A percentile compares a stretch with the other conserved stretches of the same genome.
These are phyloP conservation scores for Ceratocystis eucalypticola DNA, from an alignment of 2,329 filamentous ascomycete genomes.

Conservation along the genomic window DNA sequence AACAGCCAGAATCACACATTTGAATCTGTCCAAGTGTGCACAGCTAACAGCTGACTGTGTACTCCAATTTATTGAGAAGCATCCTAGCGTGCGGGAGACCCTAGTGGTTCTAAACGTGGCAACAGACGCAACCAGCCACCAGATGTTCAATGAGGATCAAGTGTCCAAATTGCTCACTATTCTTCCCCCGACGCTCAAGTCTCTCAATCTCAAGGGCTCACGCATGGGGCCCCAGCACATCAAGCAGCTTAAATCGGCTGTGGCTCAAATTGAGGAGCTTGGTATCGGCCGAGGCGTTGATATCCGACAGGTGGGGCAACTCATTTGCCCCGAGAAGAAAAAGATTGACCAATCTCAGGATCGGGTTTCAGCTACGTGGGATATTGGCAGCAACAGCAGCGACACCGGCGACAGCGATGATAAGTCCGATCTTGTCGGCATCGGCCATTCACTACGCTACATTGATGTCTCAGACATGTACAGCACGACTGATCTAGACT, in stretches of 20 bases:
- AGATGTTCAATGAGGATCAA: slow-evolving; percentile 54
- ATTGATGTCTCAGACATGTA: slow-evolving; percentile 56
- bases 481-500: slow-evolving; percentile 33
- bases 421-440: slow-evolving; percentile 21
- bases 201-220: slow-evolving; percentile 63
- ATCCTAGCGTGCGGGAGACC: slow-evolving; percentile 51
- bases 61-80: slow-evolving; percentile 55
- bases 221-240: slow-evolving; percentile 54
- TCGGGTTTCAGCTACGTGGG: slow-evolving; percentile 37
- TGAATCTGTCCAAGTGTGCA: slow-evolving; percentile 66
- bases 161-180: slow-evolving; percentile 50
- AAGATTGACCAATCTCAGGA: slow-evolving; percentile 62
- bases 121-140: slow-evolving; percentile 57
- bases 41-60: slow-evolving; percentile 52
- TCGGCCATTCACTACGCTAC: slow-evolving; percentile 52
- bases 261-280: slow-evolving; percentile 45
- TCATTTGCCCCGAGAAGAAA: slow-evolving; percentile 47
- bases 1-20: slow-evolving; percentile 60
- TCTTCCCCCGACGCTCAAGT: slow-evolving; percentile 54
- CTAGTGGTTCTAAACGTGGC: slow-evolving; percentile 62
- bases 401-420: slow-evolving; percentile 34
- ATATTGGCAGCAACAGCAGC: background rate
- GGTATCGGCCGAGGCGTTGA: slow-evolving; percentile 56
- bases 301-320: slow-evolving; percentile 49
- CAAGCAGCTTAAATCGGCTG: slow-evolving; percentile 35